Evolutionary conservation across 176 grass and related monocot genomes (phyloP).

Genomic region (Eleusine indica): DNA sequence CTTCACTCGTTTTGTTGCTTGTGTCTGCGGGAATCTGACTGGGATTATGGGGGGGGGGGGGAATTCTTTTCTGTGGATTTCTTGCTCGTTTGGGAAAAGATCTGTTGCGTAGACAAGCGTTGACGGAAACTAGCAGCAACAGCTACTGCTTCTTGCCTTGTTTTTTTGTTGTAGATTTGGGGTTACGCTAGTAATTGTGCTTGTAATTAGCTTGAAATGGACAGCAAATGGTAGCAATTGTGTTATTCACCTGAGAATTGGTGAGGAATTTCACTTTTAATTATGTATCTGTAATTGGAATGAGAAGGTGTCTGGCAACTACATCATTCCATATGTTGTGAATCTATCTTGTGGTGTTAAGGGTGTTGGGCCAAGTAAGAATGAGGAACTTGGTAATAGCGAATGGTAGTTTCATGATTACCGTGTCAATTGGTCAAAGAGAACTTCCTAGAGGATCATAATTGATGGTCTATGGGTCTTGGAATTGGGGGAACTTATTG

Average conservation of each 20-base stretch:
- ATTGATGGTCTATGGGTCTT: conserved; percentile 14
- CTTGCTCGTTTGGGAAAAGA: conserved; percentile 36
- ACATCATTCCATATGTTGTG: not conserved
- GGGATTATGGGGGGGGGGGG: not conserved
- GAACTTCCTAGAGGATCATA: not conserved
- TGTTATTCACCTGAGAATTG: not conserved
- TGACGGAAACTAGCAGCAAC: conserved; percentile 40
- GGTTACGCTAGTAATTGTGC: not conserved
- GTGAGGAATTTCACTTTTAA: not conserved
- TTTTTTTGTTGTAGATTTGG: conserved; percentile 15
- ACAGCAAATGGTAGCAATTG: not conserved
- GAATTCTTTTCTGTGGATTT: not conserved
- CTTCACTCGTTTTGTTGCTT: conserved; percentile 37
- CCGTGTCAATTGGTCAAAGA: not conserved
- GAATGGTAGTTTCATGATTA: not conserved
- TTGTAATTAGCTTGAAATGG: conserved; percentile 7
- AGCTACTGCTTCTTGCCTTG: conserved; percentile 27
- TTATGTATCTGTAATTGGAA: not conserved
- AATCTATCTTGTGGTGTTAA: not conserved
- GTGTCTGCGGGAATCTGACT: conserved; percentile 22
- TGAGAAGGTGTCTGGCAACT: not conserved
- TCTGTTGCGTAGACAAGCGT: conserved; percentile 33
- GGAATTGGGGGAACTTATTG: conserved; percentile 28
- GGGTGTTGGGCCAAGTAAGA: not conserved
- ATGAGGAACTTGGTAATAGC: conserved; percentile 3